phyloP scores from a whole-genome alignment of 768 basidiomycete genomes.

The Bullera alba region DNA sequence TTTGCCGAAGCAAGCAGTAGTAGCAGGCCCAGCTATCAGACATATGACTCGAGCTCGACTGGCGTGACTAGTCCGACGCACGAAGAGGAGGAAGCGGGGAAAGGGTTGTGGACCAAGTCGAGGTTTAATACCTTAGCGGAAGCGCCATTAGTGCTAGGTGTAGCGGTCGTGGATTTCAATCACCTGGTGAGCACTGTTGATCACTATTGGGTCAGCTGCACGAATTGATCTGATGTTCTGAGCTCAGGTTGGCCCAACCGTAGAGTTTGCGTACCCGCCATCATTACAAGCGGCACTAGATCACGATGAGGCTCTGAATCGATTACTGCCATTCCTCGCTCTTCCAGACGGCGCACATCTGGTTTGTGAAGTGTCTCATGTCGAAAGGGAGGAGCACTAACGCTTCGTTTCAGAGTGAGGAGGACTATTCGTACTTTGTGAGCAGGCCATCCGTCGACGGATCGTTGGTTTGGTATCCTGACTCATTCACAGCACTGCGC shows the following conservation, averaged over 20 bases:
- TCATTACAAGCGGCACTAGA: constrained; percentile 52
- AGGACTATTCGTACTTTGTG: constrained; percentile 91
- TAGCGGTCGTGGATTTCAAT: constrained; percentile 91
- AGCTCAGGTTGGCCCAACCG: constrained; percentile 75
- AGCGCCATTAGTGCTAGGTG: constrained; percentile 56
- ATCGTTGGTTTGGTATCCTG: background rate
- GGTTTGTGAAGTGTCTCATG: constrained; percentile 52
- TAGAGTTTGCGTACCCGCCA: constrained; percentile 56
- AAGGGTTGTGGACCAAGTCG: background rate
- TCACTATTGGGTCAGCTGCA: background rate
- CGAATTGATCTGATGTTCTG: background rate
- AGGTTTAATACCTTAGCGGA: background rate
- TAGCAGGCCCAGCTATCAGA: background rate
- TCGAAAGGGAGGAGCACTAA: constrained; percentile 3
- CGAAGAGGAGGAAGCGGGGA: background rate
- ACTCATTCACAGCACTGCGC: constrained; percentile 34
- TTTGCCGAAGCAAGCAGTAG: background rate
- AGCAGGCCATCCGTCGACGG: constrained; percentile 3
- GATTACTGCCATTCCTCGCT: constrained; percentile 87
- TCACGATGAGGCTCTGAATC: constrained; percentile 72
- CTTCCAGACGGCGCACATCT: constrained; percentile 95
- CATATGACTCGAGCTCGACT: background rate
- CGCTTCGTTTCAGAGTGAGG: constrained; percentile 61
- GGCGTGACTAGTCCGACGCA: too few relatives aligned
- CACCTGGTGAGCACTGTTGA: constrained; percentile 68